Percentiles rank a stretch among this genome's conserved stretches.
These are phyloP conservation scores for Leishmania lainsoni DNA, from an alignment of 208 protist genomes.

Conservation along the genomic window DNA sequence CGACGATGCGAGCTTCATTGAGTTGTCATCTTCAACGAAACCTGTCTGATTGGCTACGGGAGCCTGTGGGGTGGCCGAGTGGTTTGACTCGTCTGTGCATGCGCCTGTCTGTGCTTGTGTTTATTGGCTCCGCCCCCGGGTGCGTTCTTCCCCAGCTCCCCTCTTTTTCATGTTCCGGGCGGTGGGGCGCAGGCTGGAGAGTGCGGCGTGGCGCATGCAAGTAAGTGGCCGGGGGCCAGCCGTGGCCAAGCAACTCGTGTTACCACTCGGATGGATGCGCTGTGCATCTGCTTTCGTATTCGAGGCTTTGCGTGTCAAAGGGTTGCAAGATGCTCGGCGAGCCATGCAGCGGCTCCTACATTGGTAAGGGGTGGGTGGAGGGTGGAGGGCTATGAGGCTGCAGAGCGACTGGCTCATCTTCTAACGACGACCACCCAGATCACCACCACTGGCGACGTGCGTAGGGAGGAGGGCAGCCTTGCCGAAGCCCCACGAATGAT, in stretches of 20 bases:
- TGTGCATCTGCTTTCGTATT: conserved; percentile 33
- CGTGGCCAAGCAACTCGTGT: conserved; percentile 66
- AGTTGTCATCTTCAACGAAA: conserved; percentile 20
- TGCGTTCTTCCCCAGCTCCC: background rate
- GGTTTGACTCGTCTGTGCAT: background rate
- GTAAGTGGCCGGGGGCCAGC: background rate
- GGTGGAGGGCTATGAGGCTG: background rate
- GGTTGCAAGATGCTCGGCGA: conserved; percentile 47
- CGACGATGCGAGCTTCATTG: conserved; percentile 14
- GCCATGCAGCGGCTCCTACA: background rate
- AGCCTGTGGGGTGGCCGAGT: background rate
- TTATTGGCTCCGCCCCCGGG: background rate
- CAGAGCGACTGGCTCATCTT: background rate
- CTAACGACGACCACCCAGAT: background rate
- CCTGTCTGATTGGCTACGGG: conserved; percentile 5
- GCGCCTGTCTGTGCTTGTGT: background rate
- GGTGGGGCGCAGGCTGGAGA: background rate
- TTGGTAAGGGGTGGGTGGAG: background rate
- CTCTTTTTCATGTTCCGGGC: background rate
- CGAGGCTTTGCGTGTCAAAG: conserved; percentile 81
- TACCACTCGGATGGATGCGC: conserved; percentile 50
- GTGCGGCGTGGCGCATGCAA: background rate
- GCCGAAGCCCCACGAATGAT: background rate
- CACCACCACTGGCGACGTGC: background rate
- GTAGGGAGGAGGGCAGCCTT: no score